Conservation (phyloP, 2,329 filamentous ascomycete genomes). For the Metarhizium brunneum region DNA sequence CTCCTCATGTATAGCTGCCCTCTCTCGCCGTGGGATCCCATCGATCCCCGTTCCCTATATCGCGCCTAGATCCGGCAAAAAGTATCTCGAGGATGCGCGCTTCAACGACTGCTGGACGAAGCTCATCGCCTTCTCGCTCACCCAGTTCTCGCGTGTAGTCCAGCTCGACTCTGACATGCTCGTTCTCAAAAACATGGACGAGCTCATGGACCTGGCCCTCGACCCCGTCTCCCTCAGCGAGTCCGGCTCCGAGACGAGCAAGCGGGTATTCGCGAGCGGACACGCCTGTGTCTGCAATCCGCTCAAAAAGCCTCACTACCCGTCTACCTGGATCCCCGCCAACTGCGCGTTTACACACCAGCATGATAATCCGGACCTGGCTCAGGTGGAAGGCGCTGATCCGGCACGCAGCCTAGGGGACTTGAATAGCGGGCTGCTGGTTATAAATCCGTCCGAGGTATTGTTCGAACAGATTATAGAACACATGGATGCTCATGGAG, state of each 20-base stretch:
- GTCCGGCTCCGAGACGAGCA: slow-evolving; percentile 19
- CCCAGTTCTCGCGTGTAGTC: slow-evolving; percentile 69
- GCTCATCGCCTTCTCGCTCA: slow-evolving; percentile 66
- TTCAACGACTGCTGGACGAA: slow-evolving; percentile 92
- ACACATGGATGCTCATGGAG: slow-evolving; percentile 38
- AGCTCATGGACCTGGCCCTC: slow-evolving; percentile 75
- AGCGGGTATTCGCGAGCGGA: slow-evolving; percentile 68
- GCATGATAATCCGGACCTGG: slow-evolving; percentile 34
- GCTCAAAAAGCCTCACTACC: slow-evolving; percentile 69
- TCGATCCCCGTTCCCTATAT: slow-evolving; percentile 65
- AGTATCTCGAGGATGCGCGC: slow-evolving; percentile 68
- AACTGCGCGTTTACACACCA: slow-evolving; percentile 52
- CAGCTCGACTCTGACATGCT: slow-evolving; percentile 88
- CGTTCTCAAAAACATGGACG: slow-evolving; percentile 77
- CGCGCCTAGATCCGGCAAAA: slow-evolving; percentile 52
- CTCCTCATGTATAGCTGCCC: slow-evolving; percentile 54
- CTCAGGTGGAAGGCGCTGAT: slow-evolving; percentile 35
- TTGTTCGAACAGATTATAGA: slow-evolving; percentile 41
- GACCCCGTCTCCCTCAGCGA: slow-evolving; percentile 35
- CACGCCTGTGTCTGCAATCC: slow-evolving; percentile 87
- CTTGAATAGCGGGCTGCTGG: slow-evolving; percentile 45
- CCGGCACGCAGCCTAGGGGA: slow-evolving; percentile 32
- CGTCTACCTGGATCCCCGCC: slow-evolving; percentile 52
- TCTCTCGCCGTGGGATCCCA: slow-evolving; percentile 60
- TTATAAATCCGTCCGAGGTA: slow-evolving; percentile 40